Base-by-base conservation (phyloP, 1,284 basidiomycete genomes). In the Pisolithus thermaeus region DNA sequence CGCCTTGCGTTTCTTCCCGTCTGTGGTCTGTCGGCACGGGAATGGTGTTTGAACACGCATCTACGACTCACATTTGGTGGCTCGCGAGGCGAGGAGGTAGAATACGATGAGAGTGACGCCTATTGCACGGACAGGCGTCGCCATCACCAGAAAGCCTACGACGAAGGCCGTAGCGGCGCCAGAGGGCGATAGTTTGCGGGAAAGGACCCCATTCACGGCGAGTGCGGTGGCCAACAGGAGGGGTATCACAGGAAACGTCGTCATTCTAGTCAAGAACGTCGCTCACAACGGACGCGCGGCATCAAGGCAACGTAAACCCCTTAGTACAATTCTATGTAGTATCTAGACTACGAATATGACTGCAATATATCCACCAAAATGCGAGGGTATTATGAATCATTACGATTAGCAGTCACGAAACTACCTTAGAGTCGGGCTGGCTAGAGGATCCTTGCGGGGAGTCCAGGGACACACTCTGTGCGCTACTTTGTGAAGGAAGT, bases 51-150 rank as follows among this genome's bases (percentile, higher is more conserved):
- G 4, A 20, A 32, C n/a, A 23, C 22, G 41, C 5, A 18, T 39
- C 16, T n/a, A 18, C 22, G 1, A 38, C 80, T 58, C 58, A 80
- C 80, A 75, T 64, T 92, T 94, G 5, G 94, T 97, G 0, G 92
- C 93, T 47, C 81, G 76, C 47, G 88, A 91, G 1, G 87, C 93
- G 1, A 84, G 61, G 18, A 94, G 73, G 67, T 96, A 95, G 70
- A 97, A 92, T 0, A 80, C 79, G 51, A 95, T 81, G 59, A 96
- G 75, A 0, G 83, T 76, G 6, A 82, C 70, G 9, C 89, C 91
- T 62, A 94, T 90, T 0, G 79, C 74, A 46, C 76, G 73, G 20
- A 84, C 71, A 7, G 76, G 80, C 12, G 80, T 78, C 14, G 81
- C 71, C 64, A 90, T 74, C 63, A 82, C 80, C 6, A 76, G 58